Base-by-base conservation (phyloP, 2,329 filamentous ascomycete genomes). In the Trichophyton verrucosum region DNA sequence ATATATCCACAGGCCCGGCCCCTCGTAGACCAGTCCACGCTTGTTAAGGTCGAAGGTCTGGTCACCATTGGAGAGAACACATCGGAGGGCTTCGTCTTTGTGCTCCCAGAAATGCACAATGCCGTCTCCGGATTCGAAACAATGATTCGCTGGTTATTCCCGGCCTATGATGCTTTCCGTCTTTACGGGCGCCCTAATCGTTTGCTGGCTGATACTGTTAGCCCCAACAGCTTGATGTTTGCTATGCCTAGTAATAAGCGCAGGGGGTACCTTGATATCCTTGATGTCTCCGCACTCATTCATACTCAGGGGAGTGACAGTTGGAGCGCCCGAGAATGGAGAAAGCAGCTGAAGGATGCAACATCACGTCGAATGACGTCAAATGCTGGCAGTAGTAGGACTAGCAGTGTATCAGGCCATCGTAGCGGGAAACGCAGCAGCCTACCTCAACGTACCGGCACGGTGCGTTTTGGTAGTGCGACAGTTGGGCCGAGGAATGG, bases 1-100 rank as follows among this genome's bases (percentile, higher is more conserved):
- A 89, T 99, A 60, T 99, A 99, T 70, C 94, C 94, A 0, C 91
- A 97, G 72, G 88, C 91, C 15, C 96, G 95, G 74, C 87, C 89
- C 0, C 78, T 99, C 44, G 95, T 99, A 61, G 91, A 99, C 66
- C 89, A 92, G 62, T 97, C 94, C 0, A 96, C 92, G 0, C 77
- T 99, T 62, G 82, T 97, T 64, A 99, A 99, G 74, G 82, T 99
- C 30, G 94, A 99, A 75, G 94, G 91, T 8, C 84, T 85, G 64
- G 90, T 99, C 63, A 91, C 88, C 0, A 89, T 96, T 44, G 86
- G 88, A 7, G 85, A 89, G 24, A 49, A 60, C 7, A 57, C 58
- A 17, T 55, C 89, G 7, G 94, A 99, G 71, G 94, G 94, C 0
- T 96, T 96, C 68, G 89, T 99, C 3, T 99, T 99, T 70, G 86